Base-by-base conservation (phyloP, 768 basidiomycete genomes). In the Scleroderma bovista region DNA sequence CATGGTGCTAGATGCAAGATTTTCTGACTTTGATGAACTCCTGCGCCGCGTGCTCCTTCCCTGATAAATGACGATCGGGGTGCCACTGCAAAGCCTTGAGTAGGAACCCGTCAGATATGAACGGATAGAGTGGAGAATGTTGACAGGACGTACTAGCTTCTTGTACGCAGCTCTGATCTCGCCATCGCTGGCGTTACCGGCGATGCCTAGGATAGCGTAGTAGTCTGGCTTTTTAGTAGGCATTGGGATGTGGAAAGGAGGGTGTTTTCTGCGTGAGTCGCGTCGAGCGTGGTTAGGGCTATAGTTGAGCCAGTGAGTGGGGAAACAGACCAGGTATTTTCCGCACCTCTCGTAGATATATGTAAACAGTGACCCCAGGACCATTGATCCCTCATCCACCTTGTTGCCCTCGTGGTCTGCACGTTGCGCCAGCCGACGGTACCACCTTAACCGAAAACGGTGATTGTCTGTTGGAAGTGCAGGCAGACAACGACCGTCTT, bases 51-150 rank as follows among this genome's bases (percentile, higher is more conserved):
- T 63, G 61, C 50, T 81, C 76, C 59, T 76, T 79, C 51, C 76
- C 72, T 23, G 71, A 64, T 19, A 64, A 57, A 64, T 81, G 79
- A 52, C 80, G 81, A 66, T 84, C 82, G 54, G 83, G 82, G 56
- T 85, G 82, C 81, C 83, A 86, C 59, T 73, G 75, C 48, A 84
- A 67, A 55, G 80, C 82, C 83, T 77, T 53, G 29, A 33, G 9
- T 26, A 31, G 46, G 8, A 33, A 45, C 20, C 3, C 29, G 19
- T 58, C 48, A 57, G 55, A 38, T 43, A 43, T 57, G 51, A 59
- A 49, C 66, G 51, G 41, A 51, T 53, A 46, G 40, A 48, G 46
- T 57, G 53, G 47, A 65, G 59, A 48, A 50, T 52, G 50, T 52
- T 54, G 47, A 32, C 46, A 51, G 37, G 24, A 61, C 69, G 58